phyloP scores from a whole-genome alignment of 768 basidiomycete genomes.

The Paxillus involutus region DNA sequence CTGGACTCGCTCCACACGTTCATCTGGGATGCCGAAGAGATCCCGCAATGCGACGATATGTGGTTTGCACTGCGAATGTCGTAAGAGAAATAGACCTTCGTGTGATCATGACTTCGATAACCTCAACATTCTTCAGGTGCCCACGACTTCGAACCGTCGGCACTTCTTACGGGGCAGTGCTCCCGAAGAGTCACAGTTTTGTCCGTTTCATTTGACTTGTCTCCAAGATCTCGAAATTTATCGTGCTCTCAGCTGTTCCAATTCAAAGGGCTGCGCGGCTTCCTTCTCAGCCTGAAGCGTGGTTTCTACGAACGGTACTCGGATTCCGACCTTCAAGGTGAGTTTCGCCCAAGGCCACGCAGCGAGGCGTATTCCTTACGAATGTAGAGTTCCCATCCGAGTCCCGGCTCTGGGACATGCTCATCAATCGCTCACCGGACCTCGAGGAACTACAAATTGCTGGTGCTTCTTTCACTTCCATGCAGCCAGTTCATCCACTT shows the following conservation, averaged over 20 bases:
- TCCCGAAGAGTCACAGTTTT: slow-evolving; percentile 60
- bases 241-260: slow-evolving; percentile 56
- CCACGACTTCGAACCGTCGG: slow-evolving; percentile 62
- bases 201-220: slow-evolving; percentile 39
- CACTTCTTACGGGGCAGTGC: slow-evolving; percentile 58
- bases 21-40: slow-evolving; percentile 71
- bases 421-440: slow-evolving; percentile 60
- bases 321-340: slow-evolving; percentile 57
- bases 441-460: slow-evolving; percentile 61
- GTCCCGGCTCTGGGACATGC: slow-evolving; percentile 63
- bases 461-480: slow-evolving; percentile 28
- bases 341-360: neutral
- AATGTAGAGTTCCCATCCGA: slow-evolving; percentile 24
- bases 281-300: slow-evolving; percentile 57
- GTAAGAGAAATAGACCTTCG: slow-evolving; percentile 36
- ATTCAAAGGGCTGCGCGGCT: slow-evolving; percentile 61
- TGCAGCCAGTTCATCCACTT: slow-evolving; percentile 52
- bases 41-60: slow-evolving; percentile 68
- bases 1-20: slow-evolving; percentile 69
- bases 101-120: neutral
- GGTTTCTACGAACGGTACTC: slow-evolving; percentile 63
- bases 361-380: slow-evolving; percentile 2
- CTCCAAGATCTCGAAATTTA: neutral
- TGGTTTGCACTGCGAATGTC: slow-evolving; percentile 72
- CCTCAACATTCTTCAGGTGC: slow-evolving; percentile 44